These are phyloP conservation scores for Malania oleifera DNA, from an alignment of 164 flowering plant genomes.

Conservation along the genomic window DNA sequence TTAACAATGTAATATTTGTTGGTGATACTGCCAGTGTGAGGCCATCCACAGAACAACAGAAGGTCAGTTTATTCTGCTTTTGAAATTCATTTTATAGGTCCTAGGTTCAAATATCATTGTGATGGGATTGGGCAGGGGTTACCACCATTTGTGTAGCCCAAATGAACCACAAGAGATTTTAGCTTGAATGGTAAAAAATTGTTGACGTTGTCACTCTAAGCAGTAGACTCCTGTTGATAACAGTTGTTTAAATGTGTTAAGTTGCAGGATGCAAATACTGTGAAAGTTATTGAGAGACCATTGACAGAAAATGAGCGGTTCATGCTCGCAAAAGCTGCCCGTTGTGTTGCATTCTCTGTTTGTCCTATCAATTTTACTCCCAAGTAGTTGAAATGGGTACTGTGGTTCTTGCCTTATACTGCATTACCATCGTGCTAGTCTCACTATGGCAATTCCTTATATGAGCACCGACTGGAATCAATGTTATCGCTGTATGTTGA, in stretches of 20 bases:
- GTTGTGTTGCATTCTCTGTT: conserved; percentile 73
- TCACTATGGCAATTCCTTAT: no score
- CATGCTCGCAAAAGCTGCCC: conserved; percentile 89
- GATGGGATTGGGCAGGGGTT: no score
- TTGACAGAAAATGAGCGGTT: conserved; percentile 85
- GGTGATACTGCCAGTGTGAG: conserved; percentile 78
- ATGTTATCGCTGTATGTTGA: no score
- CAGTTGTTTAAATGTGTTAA: conserved; percentile 3
- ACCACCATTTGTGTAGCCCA: no score
- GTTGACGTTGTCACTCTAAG: neutral
- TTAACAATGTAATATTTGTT: conserved; percentile 71
- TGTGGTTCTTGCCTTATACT: no score
- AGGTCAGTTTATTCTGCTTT: conserved; percentile 33
- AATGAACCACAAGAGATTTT: no score
- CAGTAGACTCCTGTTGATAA: neutral
- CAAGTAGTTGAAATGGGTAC: conserved; percentile 53
- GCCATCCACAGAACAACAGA: conserved; percentile 63
- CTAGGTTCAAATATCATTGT: no score
- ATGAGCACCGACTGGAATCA: no score
- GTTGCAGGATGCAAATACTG: conserved; percentile 66
- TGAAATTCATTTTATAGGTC: no score
- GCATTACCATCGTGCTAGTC: no score
- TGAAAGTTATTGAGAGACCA: conserved; percentile 92
- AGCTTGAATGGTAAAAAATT: neutral
- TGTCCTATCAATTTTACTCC: conserved; percentile 81